Evolutionary conservation across 768 basidiomycete species (phyloP), one percentile per base, ranked within the genome.

Genomic region (Lentinula aciculospora): DNA sequence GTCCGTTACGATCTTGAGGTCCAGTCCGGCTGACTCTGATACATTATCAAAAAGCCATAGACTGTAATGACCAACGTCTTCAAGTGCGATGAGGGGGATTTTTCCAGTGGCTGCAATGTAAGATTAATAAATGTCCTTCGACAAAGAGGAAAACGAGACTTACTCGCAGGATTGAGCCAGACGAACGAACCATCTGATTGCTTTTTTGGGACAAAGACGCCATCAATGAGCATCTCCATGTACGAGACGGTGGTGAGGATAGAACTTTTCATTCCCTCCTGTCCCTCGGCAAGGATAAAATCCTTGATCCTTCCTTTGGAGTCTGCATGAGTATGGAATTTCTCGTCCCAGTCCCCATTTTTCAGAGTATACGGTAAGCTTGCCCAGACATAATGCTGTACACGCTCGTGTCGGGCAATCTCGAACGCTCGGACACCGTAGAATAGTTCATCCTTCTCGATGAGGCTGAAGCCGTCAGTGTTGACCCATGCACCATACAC

Each of bases 401-500:
- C 42, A 23, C n/a, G 42, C 19, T 44, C 19, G n/a, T 44, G 42
- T 44, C 19, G 19, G n/a, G 42, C 42, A 44, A 44, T 44, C 21
- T 44, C 42, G 42, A 21, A 44, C 6, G 42, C 21, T 21, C 42
- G 17, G 12, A 44, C 23, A 9, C 42, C 42, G 21, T 44, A 44
- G 19, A 44, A 44, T 9, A 44, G 42, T 21, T 77, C 76, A 50
- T 69, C 70, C 61, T 71, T 64, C 63, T 75, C 72, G 4, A 74
- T 74, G 8, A 76, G 72, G 5, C 71, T 76, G 61, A 76, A 77
- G 8, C 72, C 71, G 54, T 71, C 69, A 10, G 69, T 71, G 53
- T 76, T 77, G 29, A 77, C 70, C 63, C 68, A 77, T 12, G 72
- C 72, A n/a, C 76, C 76, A 12, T 44, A 44, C 17, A 44, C 42